phyloP scores from a whole-genome alignment of 805 yeast genomes.

The Candida golubevii region DNA sequence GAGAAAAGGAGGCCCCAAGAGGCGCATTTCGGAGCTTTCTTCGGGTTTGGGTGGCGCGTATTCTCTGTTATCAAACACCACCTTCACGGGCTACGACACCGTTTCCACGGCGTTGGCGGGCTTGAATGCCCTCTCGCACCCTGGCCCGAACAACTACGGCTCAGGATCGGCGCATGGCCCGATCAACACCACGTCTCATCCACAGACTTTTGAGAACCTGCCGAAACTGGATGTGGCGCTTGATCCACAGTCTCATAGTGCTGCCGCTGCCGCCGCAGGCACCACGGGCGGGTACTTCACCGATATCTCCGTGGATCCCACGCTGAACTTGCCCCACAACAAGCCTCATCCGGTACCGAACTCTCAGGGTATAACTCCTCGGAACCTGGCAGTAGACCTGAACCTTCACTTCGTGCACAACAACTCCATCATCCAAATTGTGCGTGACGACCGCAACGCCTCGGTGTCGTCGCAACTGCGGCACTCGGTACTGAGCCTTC shows the following conservation, averaged over 20 bases:
- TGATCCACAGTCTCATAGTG: conserved; percentile 30
- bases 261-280: conserved; percentile 24
- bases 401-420: conserved; percentile 23
- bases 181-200: conserved; percentile 17
- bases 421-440: conserved; percentile 40
- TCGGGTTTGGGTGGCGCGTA: conserved; percentile 28
- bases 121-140: conserved; percentile 38
- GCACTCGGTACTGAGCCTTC: conserved; percentile 39
- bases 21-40: conserved; percentile 11
- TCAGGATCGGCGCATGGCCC: conserved; percentile 7
- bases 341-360: conserved; percentile 28
- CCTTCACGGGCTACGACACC: conserved; percentile 40
- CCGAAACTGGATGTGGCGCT: conserved; percentile 26
- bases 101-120: conserved; percentile 43
- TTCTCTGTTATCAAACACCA: conserved; percentile 32
- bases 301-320: conserved; percentile 41
- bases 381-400: conserved; percentile 14
- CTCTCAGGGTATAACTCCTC: conserved; percentile 16
- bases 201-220: conserved; percentile 22
- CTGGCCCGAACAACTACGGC: conserved; percentile 7
- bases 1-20: conserved; percentile 6
- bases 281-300: conserved; percentile 42
- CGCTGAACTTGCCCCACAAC: conserved; percentile 44
- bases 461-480: conserved; percentile 30
- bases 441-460: conserved; percentile 32